Conservation (phyloP, 2,329 filamentous ascomycete genomes). For the Lasiodiplodia citricola region DNA sequence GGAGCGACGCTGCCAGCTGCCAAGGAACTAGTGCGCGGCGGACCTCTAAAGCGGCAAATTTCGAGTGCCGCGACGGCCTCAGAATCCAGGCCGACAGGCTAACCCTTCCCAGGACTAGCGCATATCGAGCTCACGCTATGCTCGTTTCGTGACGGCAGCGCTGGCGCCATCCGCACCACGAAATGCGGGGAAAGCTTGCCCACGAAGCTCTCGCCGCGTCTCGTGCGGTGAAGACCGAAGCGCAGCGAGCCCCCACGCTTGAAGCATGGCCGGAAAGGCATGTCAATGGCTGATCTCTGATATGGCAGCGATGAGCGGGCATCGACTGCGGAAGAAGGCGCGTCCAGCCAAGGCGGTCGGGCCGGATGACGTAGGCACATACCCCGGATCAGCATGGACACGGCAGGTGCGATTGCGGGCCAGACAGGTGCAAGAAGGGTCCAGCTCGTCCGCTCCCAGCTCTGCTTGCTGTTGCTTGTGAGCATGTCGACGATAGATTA, state of each 20-base stretch:
- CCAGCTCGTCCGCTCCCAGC: background rate
- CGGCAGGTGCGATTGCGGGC: conserved; percentile 1
- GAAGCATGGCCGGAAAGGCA: background rate
- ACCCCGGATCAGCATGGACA: conserved; percentile 16
- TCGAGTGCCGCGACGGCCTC: background rate
- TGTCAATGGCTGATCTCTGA: background rate
- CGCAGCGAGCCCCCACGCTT: background rate
- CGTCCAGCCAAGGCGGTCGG: background rate
- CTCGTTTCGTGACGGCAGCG: conserved; percentile 8
- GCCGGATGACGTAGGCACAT: conserved; percentile 10
- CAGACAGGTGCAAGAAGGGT: background rate
- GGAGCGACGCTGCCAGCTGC: conserved; percentile 13
- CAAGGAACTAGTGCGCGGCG: conserved; percentile 12
- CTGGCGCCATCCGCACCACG: background rate
- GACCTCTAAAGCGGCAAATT: conserved; percentile 6
- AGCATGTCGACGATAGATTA: background rate
- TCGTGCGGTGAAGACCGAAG: background rate
- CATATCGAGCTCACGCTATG: background rate
- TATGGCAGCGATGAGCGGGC: background rate
- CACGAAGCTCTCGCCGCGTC: background rate
- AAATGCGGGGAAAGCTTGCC: conserved; percentile 23
- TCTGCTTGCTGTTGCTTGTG: background rate
- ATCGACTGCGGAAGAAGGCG: background rate
- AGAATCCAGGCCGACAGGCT: background rate
- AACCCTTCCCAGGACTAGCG: background rate